Evolutionary conservation across 2,329 filamentous ascomycete species (phyloP), one percentile per base, ranked within the genome.

Genomic region (Myriangium duriaei): DNA sequence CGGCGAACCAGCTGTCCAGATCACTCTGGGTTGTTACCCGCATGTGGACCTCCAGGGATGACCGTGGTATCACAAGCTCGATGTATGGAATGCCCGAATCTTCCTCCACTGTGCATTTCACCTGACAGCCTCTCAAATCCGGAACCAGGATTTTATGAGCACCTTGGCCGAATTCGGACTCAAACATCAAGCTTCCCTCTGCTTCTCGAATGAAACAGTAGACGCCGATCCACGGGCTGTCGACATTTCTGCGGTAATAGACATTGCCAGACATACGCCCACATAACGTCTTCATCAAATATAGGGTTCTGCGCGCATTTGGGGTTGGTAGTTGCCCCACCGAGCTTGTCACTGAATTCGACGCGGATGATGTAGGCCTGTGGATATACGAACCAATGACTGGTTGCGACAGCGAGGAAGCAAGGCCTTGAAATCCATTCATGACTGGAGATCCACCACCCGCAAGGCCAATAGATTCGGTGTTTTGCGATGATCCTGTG

Each of bases 191-290:
- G 47, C 75, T 77, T 2, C 81, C 82, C 42, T 72, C 74, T 32
- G 83, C 78, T 42, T 84, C 79, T 44, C 87, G 79, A 44, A 91
- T 83, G 51, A 78, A 84, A 53, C 79, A 81, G 44, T 79, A 72
- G n/a, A 81, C 81, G 21, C 67, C 59, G 41, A 71, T 68, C 83
- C 83, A 91, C 1, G 69, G 65, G 11, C 69, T 74, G 15, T 65
- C 63, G 11, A 68, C 64, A 26, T 75, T 73, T 30, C 67, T 67
- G 49, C 80, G 74, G 53, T 83, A 88, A 45, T 83, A 78, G 18
- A 86, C 67, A 47, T 79, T 76, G 40, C 83, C 83, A 49, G 76
- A 77, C 82, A 88, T 91, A 47, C 77, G 72, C 17, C 84, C 83
- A 51, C 79, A 81, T 5, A 85, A 63, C 15, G 71, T 77, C 55